Evolutionary conservation across 1,284 basidiomycete species (phyloP).

Genomic region (Leccinum solheimii): DNA sequence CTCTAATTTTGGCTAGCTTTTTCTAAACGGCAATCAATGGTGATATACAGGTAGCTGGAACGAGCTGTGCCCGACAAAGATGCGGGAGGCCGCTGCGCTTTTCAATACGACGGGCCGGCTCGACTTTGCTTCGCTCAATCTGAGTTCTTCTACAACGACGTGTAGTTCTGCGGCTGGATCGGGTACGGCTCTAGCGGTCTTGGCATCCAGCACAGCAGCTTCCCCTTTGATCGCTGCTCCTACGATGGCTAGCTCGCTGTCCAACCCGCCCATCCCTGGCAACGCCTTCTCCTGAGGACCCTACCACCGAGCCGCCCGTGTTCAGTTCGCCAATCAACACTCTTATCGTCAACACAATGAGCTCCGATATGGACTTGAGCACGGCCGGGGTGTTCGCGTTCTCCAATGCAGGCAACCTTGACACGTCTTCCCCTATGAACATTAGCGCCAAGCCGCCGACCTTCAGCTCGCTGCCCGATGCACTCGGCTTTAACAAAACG

Average conservation of each 20-base stretch:
- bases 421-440: not conserved
- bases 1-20: not conserved
- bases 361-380: conserved; percentile 13
- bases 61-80: conserved; percentile 19
- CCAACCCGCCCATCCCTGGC: not conserved
- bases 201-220: not conserved
- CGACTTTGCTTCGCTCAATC: conserved; percentile 14
- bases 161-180: not conserved
- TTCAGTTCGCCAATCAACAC: conserved; percentile 3
- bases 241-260: not conserved
- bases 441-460: not conserved
- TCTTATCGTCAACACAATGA: conserved; percentile 2
- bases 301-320: not conserved
- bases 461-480: conserved; percentile 4
- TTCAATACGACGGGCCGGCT: conserved; percentile 25
- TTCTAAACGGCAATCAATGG: not conserved
- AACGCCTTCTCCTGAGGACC: not conserved
- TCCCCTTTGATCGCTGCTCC: not conserved
- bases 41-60: conserved; percentile 18
- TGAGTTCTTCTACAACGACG: not conserved
- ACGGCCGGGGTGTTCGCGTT: not conserved
- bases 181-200: not conserved
- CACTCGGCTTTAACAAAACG: conserved; percentile 2
- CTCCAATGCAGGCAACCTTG: not conserved
- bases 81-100: conserved; percentile 18